Conservation (phyloP, 495 filamentous ascomycete species). For the Penicillium soppii region DNA sequence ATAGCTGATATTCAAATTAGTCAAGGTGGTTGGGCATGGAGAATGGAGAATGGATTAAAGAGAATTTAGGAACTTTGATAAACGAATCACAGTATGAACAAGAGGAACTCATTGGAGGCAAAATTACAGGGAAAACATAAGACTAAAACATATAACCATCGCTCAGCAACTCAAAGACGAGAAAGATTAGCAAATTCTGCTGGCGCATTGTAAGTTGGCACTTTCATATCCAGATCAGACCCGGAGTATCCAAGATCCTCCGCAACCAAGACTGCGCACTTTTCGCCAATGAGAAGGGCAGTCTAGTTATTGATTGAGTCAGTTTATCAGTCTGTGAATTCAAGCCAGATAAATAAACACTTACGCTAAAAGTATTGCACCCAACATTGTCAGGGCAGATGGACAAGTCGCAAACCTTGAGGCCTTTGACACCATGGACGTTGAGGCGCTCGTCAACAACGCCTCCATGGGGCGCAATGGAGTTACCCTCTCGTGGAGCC, state of each 20-base stretch:
- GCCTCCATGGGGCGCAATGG: slow-evolving; percentile 71
- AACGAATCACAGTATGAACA: too few relatives aligned
- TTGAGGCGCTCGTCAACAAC: slow-evolving; percentile 79
- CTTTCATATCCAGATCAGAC: slow-evolving; percentile 72
- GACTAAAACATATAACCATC: too few relatives aligned
- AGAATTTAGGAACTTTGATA: too few relatives aligned
- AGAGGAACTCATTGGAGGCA: too few relatives aligned
- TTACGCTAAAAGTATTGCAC: slow-evolving; percentile 66
- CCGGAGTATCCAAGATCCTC: slow-evolving; percentile 78
- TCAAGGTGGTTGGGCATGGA: too few relatives aligned
- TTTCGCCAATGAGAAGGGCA: slow-evolving; percentile 81
- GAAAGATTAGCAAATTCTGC: slow-evolving; percentile 42
- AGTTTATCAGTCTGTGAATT: not conserved
- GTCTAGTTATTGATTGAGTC: slow-evolving; percentile 40
- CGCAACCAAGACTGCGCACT: slow-evolving; percentile 67
- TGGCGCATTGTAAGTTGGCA: slow-evolving; percentile 60
- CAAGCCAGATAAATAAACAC: slow-evolving; percentile 9
- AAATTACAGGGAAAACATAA: too few relatives aligned
- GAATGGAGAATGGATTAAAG: too few relatives aligned
- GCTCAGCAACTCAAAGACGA: slow-evolving; percentile 24
- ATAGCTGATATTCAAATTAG: too few relatives aligned
- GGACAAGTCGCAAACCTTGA: slow-evolving; percentile 78
- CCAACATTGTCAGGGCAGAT: slow-evolving; percentile 84
- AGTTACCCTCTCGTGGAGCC: slow-evolving; percentile 76
- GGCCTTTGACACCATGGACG: slow-evolving; percentile 74